Percentiles rank a stretch among this genome's conserved stretches.
Evolutionary conservation across 2,329 filamentous ascomycete genomes (phyloP).

Genomic region (Fusarium chuoi): DNA sequence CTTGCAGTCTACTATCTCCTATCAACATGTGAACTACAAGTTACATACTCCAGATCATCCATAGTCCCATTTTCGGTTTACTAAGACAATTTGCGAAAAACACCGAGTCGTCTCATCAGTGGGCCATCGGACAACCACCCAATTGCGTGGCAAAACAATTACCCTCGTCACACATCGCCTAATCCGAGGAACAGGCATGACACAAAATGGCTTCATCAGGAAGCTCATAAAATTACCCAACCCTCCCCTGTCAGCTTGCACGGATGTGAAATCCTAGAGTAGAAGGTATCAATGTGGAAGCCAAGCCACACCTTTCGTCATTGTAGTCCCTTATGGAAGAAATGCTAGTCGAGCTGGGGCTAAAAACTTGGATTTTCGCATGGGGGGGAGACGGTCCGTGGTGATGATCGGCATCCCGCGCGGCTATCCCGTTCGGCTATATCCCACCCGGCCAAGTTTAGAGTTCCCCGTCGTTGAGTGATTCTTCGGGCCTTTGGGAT

Average conservation of each 20-base stretch:
- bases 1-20: not conserved
- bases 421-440: slow-evolving; percentile 4
- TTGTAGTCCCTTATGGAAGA: not conserved
- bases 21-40: not conserved
- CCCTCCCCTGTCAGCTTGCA: not conserved
- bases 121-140: not conserved
- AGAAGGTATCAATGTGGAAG: not conserved
- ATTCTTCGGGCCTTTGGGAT: not conserved
- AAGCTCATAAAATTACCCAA: not conserved
- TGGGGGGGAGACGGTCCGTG: not conserved
- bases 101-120: not conserved
- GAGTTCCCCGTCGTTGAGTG: not conserved
- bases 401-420: slow-evolving; percentile 1
- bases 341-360: not conserved
- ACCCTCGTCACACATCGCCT: not conserved
- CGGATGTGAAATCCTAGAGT: not conserved
- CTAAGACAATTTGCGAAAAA: not conserved
- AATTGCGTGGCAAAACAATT: not conserved
- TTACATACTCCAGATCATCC: not conserved
- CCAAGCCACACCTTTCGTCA: not conserved
- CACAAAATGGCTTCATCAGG: not conserved
- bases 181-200: not conserved
- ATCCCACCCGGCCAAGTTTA: slow-evolving; percentile 2
- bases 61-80: not conserved
- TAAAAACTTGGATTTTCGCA: not conserved